Percentiles rank a stretch among this genome's conserved stretches.
Evolutionary conservation across 495 filamentous ascomycete genomes (phyloP).

Genomic region (Schizothecium vesticola): DNA sequence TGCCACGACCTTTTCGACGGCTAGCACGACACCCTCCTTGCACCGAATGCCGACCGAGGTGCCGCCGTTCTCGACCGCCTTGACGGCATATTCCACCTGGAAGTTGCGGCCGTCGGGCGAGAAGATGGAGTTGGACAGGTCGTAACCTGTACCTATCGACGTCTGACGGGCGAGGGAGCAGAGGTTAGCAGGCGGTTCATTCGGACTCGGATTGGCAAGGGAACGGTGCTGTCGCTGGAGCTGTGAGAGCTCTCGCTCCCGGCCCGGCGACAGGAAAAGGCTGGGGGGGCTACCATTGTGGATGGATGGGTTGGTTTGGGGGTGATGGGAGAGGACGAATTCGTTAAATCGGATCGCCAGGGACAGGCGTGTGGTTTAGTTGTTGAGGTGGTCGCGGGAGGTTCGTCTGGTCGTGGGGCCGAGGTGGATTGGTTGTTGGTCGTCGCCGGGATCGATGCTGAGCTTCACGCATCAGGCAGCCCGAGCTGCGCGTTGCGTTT

Average conservation of each 20-base stretch:
- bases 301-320: neutral
- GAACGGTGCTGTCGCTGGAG: neutral
- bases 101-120: constrained; percentile 98
- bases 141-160: constrained; percentile 98
- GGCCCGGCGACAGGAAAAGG: neutral
- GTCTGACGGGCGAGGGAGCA: constrained; percentile 51
- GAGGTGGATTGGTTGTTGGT: constrained; percentile 21
- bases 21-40: constrained; percentile 94
- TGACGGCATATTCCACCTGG: constrained; percentile 97
- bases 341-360: neutral
- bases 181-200: neutral
- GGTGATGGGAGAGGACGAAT: neutral
- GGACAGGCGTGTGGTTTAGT: neutral
- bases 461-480: constrained; percentile 36
- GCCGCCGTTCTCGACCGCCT: constrained; percentile 97
- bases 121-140: constrained; percentile 98
- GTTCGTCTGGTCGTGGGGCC: constrained; percentile 6
- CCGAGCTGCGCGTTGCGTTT: constrained; percentile 41
- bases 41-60: constrained; percentile 95
- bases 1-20: constrained; percentile 91
- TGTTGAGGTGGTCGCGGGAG: constrained; percentile 1
- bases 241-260: neutral
- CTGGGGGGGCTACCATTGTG: constrained; percentile 6
- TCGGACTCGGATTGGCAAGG: neutral
- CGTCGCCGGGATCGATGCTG: constrained; percentile 17